Evolutionary conservation across 2,329 filamentous ascomycete genomes (phyloP).

Genomic region (Dothistroma pini): DNA sequence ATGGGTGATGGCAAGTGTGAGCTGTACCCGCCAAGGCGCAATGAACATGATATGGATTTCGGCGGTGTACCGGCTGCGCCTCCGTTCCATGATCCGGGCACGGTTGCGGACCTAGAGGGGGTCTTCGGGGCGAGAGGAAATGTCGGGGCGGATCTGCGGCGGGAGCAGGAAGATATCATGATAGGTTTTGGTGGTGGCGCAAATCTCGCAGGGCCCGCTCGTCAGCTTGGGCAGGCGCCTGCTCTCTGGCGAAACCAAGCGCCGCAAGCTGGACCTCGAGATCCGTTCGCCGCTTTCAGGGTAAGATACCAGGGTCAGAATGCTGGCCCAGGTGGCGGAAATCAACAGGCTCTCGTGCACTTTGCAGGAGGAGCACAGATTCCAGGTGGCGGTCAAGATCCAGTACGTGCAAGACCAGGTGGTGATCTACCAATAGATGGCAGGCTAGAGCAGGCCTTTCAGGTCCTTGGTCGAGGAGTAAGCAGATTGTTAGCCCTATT

Average conservation of each 20-base stretch:
- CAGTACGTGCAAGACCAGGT: not conserved
- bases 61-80: no score
- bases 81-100: not conserved
- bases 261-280: not conserved
- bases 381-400: not conserved
- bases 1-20: not conserved
- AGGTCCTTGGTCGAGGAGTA: not conserved
- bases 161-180: constrained; percentile 1
- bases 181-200: not conserved
- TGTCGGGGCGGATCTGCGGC: not conserved
- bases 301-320: not conserved
- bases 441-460: not conserved
- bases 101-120: not conserved
- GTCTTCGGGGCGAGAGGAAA: not conserved
- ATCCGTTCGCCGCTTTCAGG: not conserved
- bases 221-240: not conserved
- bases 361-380: not conserved
- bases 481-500: not conserved
- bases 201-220: not conserved
- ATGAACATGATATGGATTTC: no score
- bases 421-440: not conserved
- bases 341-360: not conserved
- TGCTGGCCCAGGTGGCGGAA: not conserved
- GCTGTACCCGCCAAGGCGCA: not conserved
- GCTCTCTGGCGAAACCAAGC: not conserved